Conservation (phyloP, 2,329 filamentous ascomycete species). For the Aurifilum marmelostoma region DNA sequence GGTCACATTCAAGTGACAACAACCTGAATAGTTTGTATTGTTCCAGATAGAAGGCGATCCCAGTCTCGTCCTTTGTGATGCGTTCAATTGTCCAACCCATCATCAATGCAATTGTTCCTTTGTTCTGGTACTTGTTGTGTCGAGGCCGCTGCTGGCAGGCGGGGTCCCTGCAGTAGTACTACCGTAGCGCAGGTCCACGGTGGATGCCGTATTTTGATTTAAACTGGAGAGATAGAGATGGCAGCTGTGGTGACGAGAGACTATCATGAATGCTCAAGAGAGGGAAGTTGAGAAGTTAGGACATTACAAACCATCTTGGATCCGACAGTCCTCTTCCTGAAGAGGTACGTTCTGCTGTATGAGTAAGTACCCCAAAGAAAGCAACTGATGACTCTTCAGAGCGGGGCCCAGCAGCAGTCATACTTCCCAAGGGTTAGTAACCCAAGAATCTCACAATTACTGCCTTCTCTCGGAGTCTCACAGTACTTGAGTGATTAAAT, state of each 20-base stretch:
- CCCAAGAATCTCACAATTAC: background rate
- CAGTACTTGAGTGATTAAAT: background rate
- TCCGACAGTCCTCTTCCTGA: background rate
- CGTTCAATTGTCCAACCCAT: slow-evolving; percentile 33
- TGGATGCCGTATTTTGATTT: background rate
- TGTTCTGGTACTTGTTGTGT: background rate
- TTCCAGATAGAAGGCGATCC: slow-evolving; percentile 36
- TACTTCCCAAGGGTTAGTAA: no score
- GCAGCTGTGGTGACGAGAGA: background rate
- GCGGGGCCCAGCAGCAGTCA: background rate
- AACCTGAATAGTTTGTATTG: slow-evolving; percentile 39
- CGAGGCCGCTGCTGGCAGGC: background rate
- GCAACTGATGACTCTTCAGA: background rate
- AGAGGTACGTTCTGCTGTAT: background rate
- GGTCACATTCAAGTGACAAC: slow-evolving; percentile 34
- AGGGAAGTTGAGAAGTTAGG: background rate
- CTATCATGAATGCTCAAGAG: background rate
- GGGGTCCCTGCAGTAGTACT: background rate
- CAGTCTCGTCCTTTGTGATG: slow-evolving; percentile 33
- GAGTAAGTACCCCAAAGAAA: background rate
- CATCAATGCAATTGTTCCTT: background rate
- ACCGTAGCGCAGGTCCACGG: background rate
- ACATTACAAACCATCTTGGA: background rate
- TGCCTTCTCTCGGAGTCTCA: background rate
- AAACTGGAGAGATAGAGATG: background rate